phyloP scores from a whole-genome alignment of 768 basidiomycete species.

The Tylopilus plumbeoviolaceoides region DNA sequence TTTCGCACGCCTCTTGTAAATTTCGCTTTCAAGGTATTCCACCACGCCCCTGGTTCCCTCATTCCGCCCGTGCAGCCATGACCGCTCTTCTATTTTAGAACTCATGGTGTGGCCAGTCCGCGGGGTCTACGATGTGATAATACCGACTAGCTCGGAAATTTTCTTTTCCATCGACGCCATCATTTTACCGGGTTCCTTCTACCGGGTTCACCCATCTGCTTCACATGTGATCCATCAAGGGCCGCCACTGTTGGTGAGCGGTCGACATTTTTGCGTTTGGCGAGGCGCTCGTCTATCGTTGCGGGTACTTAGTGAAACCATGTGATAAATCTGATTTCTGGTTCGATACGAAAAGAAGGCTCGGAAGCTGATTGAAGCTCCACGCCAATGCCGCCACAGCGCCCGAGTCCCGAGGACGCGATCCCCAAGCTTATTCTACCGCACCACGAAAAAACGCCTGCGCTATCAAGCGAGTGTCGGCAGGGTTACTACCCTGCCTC shows the following conservation, averaged over 20 bases:
- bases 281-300: background rate
- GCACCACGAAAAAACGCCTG: background rate
- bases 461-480: background rate
- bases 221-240: background rate
- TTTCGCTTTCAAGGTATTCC: background rate
- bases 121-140: conserved; percentile 5
- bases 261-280: background rate
- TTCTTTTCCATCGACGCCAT: background rate
- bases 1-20: background rate
- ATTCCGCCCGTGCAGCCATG: background rate
- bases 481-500: background rate
- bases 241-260: background rate
- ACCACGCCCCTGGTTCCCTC: background rate
- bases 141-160: conserved; percentile 1
- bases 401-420: background rate
- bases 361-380: background rate
- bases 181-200: background rate
- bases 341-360: background rate
- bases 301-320: background rate
- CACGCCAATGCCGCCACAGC: background rate
- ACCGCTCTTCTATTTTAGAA: too few relatives aligned
- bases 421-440: background rate
- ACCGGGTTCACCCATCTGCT: background rate
- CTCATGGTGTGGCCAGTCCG: background rate
- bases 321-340: too few relatives aligned